A percentile compares a stretch with the other conserved stretches of the same genome.
Conservation (phyloP, 2,329 filamentous ascomycete genomes). For the Trichophyton rubrum region DNA sequence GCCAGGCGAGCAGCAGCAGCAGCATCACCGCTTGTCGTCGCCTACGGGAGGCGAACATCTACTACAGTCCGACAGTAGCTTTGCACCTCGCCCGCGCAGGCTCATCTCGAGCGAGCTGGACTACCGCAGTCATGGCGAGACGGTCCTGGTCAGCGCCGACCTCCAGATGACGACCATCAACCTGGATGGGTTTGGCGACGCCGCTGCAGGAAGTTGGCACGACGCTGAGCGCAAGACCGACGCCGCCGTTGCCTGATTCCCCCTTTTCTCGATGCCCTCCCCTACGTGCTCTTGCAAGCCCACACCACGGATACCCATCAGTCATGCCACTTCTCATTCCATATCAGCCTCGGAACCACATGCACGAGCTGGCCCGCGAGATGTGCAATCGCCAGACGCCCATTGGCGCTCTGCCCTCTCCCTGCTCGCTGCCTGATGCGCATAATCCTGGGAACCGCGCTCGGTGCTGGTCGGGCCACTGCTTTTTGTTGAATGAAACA, state of each 20-base stretch:
- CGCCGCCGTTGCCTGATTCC: no score
- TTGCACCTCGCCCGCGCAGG: slow-evolving; percentile 19
- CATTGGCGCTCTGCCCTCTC: not conserved
- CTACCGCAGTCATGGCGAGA: slow-evolving; percentile 64
- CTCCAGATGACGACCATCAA: slow-evolving; percentile 60
- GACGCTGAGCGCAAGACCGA: no score
- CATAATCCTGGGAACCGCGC: no score
- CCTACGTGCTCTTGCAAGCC: no score
- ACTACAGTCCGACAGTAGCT: slow-evolving; percentile 5
- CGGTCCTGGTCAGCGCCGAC: slow-evolving; percentile 61
- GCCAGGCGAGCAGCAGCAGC: slow-evolving; percentile 10
- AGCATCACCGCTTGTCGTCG: not conserved
- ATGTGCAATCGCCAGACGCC: not conserved
- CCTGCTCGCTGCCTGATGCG: not conserved
- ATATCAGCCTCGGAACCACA: not conserved
- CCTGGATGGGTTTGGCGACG: slow-evolving; percentile 50
- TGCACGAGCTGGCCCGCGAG: not conserved
- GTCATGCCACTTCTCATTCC: not conserved
- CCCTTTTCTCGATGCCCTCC: no score
- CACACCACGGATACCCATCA: not conserved
- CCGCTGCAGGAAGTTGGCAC: slow-evolving; percentile 23
- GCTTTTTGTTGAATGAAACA: slow-evolving; percentile 3
- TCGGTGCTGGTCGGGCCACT: not conserved
- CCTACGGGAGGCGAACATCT: slow-evolving; percentile 1
- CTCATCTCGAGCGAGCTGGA: slow-evolving; percentile 61